Evolutionary conservation across 148 eudicot genomes (phyloP).

Genomic region (Tetragonia tetragonoides): DNA sequence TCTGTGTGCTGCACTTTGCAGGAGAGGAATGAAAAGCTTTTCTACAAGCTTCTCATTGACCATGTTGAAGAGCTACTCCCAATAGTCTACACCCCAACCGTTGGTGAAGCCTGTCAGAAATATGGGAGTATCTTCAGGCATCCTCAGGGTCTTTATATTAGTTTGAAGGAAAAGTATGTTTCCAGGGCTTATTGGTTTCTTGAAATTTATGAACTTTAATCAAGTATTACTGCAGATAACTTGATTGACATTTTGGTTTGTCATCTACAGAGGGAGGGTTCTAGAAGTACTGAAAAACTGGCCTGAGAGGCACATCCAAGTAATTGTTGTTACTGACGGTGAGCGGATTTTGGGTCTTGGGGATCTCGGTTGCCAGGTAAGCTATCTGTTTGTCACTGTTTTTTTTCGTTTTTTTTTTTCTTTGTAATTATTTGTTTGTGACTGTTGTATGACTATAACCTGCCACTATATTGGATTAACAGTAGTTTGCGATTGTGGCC

Average conservation of each 20-base stretch:
- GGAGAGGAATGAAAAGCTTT: slow-evolving; percentile 78
- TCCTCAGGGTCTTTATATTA: slow-evolving; percentile 91
- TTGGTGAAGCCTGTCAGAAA: slow-evolving; percentile 98
- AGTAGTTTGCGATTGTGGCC: neutral
- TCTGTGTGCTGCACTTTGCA: slow-evolving; percentile 25
- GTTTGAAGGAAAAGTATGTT: slow-evolving; percentile 80
- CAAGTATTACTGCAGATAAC: neutral
- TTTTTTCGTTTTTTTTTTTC: too few relatives aligned
- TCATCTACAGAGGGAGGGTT: slow-evolving; percentile 65
- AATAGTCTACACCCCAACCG: slow-evolving; percentile 89
- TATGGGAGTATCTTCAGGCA: slow-evolving; percentile 76
- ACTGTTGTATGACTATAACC: neutral
- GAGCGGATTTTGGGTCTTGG: slow-evolving; percentile 98
- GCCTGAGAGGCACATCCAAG: slow-evolving; percentile 93
- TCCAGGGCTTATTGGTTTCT: neutral
- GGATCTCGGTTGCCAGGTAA: slow-evolving; percentile 99
- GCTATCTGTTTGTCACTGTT: neutral
- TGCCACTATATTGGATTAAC: too few relatives aligned
- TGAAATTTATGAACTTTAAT: neutral
- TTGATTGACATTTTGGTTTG: slow-evolving; percentile 10
- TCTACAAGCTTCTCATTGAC: slow-evolving; percentile 82
- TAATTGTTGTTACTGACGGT: slow-evolving; percentile 97
- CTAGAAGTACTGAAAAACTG: slow-evolving; percentile 91
- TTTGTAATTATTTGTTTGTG: slow-evolving; percentile 4
- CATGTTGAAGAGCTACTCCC: slow-evolving; percentile 93